These are phyloP conservation scores for Neocatenulostroma microsporum DNA, from an alignment of 2,329 filamentous ascomycete genomes.

Conservation along the genomic window DNA sequence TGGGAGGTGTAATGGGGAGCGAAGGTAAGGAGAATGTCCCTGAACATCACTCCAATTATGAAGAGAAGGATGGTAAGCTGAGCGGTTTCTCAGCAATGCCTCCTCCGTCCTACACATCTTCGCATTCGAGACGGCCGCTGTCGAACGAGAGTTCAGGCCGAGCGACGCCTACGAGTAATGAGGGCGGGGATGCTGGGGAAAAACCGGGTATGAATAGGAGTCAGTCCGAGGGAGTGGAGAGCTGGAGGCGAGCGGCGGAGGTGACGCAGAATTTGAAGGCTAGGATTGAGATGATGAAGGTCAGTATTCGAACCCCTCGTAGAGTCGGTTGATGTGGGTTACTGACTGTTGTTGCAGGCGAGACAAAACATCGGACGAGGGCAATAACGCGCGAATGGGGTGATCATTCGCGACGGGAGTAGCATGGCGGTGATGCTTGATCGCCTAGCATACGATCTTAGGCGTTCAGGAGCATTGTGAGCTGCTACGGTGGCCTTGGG, in stretches of 20 bases:
- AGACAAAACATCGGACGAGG: conserved; percentile 22
- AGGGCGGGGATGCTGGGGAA: conserved; percentile 8
- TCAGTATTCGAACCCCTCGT: too few species aligned
- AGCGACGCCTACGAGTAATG: conserved; percentile 42
- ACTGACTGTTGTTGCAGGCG: conserved; percentile 12
- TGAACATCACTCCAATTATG: conserved; percentile 4
- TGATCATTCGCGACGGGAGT: too few species aligned
- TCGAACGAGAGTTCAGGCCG: conserved; percentile 19
- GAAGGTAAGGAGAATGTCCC: conserved; percentile 44
- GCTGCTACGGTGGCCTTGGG: too few species aligned
- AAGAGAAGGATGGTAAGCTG: conserved; percentile 14
- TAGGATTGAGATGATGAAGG: conserved; percentile 98
- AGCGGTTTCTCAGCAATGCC: conserved; percentile 13
- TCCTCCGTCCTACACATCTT: neutral
- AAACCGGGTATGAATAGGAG: conserved; percentile 8
- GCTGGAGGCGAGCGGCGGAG: conserved; percentile 94
- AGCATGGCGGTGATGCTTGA: too few species aligned
- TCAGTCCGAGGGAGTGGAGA: conserved; percentile 60
- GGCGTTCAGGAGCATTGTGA: too few species aligned
- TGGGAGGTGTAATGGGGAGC: conserved; percentile 10
- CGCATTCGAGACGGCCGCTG: conserved; percentile 11
- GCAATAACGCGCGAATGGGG: too few species aligned
- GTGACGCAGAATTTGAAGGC: conserved; percentile 97
- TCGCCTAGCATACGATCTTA: too few species aligned
- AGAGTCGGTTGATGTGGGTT: neutral